Percentiles rank a stretch among this genome's conserved stretches.
phyloP scores from a whole-genome alignment of 208 protist genomes.

The Crithidia brevicula region DNA sequence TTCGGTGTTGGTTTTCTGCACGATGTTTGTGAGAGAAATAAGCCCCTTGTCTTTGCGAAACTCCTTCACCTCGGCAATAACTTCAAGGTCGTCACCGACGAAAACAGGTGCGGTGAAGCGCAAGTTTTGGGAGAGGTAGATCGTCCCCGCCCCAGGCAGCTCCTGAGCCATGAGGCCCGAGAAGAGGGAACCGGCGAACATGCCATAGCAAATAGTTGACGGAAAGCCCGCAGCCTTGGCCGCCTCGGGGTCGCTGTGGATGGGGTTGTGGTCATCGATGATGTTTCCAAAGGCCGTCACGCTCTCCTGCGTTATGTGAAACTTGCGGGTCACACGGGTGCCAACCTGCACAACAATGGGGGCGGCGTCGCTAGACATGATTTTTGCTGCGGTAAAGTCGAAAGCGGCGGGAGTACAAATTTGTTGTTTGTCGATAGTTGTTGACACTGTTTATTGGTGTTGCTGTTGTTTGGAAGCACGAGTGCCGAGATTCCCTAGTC shows the following conservation, averaged over 20 bases:
- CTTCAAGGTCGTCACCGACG: slow-evolving; percentile 77
- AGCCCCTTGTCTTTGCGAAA: slow-evolving; percentile 73
- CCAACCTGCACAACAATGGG: slow-evolving; percentile 64
- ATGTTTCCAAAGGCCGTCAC: slow-evolving; percentile 75
- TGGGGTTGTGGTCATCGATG: slow-evolving; percentile 83
- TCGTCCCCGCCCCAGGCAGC: slow-evolving; percentile 77
- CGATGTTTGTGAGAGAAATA: slow-evolving; percentile 63
- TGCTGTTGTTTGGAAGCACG: too few species aligned
- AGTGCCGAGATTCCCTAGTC: too few species aligned
- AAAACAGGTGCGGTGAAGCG: slow-evolving; percentile 80
- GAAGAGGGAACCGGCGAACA: slow-evolving; percentile 82
- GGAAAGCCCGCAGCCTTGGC: slow-evolving; percentile 82
- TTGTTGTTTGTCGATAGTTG: too few species aligned
- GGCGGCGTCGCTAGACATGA: slow-evolving; percentile 19
- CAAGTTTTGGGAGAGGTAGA: slow-evolving; percentile 87
- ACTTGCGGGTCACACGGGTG: slow-evolving; percentile 35
- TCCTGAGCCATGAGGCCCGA: slow-evolving; percentile 80
- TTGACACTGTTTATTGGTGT: too few species aligned
- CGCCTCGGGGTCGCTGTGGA: slow-evolving; percentile 67
- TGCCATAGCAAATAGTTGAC: slow-evolving; percentile 75
- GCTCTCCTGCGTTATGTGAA: slow-evolving; percentile 63
- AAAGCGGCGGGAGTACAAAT: not conserved
- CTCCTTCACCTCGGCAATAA: slow-evolving; percentile 60
- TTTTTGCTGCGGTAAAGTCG: not conserved
- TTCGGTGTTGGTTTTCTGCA: slow-evolving; percentile 53